These are phyloP conservation scores for Fusarium dimerum DNA, from an alignment of 2,329 filamentous ascomycete genomes.

Conservation along the genomic window DNA sequence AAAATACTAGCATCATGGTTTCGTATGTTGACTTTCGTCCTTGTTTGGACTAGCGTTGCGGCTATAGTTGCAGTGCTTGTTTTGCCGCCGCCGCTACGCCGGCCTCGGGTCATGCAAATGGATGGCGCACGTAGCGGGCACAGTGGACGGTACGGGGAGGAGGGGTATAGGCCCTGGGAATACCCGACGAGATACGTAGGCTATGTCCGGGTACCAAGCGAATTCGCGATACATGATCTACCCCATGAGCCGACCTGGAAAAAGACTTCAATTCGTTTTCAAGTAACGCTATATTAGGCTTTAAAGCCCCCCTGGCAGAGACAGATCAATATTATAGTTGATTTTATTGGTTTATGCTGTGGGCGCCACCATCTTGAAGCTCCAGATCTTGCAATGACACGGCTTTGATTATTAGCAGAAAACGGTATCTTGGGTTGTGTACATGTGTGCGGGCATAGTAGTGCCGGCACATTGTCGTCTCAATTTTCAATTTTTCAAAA, in stretches of 20 bases:
- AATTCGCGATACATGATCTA: no score
- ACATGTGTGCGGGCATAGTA: neutral
- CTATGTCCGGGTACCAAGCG: neutral
- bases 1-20: neutral
- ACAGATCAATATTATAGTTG: no score
- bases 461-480: neutral
- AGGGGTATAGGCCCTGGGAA: neutral
- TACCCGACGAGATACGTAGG: neutral
- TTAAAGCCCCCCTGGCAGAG: no score
- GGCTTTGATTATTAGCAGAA: no score
- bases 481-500: neutral
- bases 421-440: no score
- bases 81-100: slow-evolving; percentile 2
- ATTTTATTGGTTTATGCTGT: no score
- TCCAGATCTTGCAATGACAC: no score
- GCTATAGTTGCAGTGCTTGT: slow-evolving; percentile 1
- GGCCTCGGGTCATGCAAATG: neutral
- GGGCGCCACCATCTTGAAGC: no score
- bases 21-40: slow-evolving; percentile 35
- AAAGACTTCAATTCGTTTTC: no score
- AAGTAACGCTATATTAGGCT: no score
- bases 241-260: no score
- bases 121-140: neutral
- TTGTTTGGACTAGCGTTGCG: slow-evolving; percentile 27
- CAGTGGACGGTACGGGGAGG: neutral